Evolutionary conservation across 805 yeast species (phyloP).

Genomic region (Saccharomycopsis lassenensis): DNA sequence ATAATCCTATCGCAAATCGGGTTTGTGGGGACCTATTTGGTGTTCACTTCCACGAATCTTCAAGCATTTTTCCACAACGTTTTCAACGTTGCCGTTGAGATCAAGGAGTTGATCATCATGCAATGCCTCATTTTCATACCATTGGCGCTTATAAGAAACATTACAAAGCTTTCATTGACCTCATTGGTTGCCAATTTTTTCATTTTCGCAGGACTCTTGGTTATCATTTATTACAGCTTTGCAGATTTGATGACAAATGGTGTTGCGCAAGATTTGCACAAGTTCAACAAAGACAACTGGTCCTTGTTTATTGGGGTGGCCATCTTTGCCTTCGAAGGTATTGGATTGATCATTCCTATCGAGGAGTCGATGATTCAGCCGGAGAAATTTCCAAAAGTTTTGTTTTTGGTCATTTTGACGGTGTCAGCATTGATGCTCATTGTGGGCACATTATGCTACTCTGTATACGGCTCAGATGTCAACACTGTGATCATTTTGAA

Average conservation of each 20-base stretch:
- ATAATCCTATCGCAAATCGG: slow-evolving; percentile 67
- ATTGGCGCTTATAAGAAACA: slow-evolving; percentile 61
- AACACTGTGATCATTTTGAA: slow-evolving; percentile 63
- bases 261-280: slow-evolving; percentile 38
- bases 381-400: slow-evolving; percentile 56
- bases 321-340: slow-evolving; percentile 82
- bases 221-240: slow-evolving; percentile 47
- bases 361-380: slow-evolving; percentile 76
- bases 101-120: slow-evolving; percentile 36
- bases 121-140: slow-evolving; percentile 57
- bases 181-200: slow-evolving; percentile 64
- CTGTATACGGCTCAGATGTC: slow-evolving; percentile 54
- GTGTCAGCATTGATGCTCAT: slow-evolving; percentile 52
- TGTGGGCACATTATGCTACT: slow-evolving; percentile 58
- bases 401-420: slow-evolving; percentile 48
- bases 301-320: slow-evolving; percentile 75
- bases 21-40: slow-evolving; percentile 71
- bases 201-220: slow-evolving; percentile 52
- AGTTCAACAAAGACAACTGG: slow-evolving; percentile 48
- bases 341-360: slow-evolving; percentile 71
- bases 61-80: slow-evolving; percentile 49
- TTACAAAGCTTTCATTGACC: slow-evolving; percentile 61
- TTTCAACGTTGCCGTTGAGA: slow-evolving; percentile 29
- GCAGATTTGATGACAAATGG: slow-evolving; percentile 33
- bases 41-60: slow-evolving; percentile 65